Conservation (phyloP, 768 basidiomycete genomes). For the Phlebiopsis gigantea region DNA sequence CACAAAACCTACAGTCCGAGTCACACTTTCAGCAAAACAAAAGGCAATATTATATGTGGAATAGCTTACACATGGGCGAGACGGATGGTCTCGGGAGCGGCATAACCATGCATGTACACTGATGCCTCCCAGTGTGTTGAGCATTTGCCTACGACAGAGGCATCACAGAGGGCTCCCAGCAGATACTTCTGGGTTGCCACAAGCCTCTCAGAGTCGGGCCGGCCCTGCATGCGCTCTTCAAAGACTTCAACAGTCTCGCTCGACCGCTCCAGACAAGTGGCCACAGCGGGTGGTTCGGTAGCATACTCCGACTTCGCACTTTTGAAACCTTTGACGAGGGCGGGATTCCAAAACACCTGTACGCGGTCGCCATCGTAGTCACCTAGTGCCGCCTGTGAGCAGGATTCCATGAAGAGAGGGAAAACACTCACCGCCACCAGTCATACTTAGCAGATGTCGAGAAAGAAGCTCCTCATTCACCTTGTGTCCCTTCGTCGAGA, state of each 20-base stretch:
- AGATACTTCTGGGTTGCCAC: constrained; percentile 43
- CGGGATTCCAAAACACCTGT: constrained; percentile 51
- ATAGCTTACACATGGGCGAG: constrained; percentile 47
- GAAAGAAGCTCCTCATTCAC: constrained; percentile 9
- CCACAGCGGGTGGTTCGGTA: constrained; percentile 40
- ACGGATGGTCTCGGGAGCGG: constrained; percentile 39
- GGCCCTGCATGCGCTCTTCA: constrained; percentile 21
- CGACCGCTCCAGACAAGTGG: constrained; percentile 35
- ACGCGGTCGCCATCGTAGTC: constrained; percentile 71
- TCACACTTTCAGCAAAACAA: not conserved
- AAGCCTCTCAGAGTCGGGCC: constrained; percentile 16
- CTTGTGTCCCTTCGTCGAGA: constrained; percentile 27
- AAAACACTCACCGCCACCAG: constrained; percentile 49
- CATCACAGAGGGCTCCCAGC: constrained; percentile 42
- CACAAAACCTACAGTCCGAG: constrained; percentile 35
- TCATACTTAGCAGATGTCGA: constrained; percentile 52
- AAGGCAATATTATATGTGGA: no score
- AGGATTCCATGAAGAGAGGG: not conserved
- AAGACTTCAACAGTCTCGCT: constrained; percentile 43
- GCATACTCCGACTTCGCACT: constrained; percentile 47
- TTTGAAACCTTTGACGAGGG: constrained; percentile 48
- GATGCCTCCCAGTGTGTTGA: constrained; percentile 48
- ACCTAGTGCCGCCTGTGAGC: constrained; percentile 34
- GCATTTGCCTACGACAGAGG: constrained; percentile 47
- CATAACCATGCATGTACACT: constrained; percentile 49